Conservation (phyloP, 768 basidiomycete genomes). For the Leccinum variicolor region DNA sequence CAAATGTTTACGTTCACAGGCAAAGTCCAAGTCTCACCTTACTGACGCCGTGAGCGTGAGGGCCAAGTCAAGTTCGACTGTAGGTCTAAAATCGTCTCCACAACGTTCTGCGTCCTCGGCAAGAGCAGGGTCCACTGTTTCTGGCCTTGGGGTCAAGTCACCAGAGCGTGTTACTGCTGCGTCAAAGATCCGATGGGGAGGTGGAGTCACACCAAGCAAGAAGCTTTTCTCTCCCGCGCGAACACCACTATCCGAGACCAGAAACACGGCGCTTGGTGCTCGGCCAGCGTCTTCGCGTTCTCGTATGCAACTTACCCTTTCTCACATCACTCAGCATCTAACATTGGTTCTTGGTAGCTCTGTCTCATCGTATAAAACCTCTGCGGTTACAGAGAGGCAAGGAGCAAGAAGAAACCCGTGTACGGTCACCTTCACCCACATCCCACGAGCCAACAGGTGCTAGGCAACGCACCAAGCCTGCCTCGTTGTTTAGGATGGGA, state of each 20-base stretch:
- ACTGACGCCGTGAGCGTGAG: conserved; percentile 4
- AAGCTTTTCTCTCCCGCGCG: conserved; percentile 20
- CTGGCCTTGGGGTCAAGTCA: conserved; percentile 14
- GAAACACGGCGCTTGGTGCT: conserved; percentile 14
- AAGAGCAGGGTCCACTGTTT: conserved; percentile 7
- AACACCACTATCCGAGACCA: conserved; percentile 23
- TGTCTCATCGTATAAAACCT: conserved; percentile 12
- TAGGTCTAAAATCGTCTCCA: conserved; percentile 9
- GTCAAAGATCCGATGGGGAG: conserved; percentile 20
- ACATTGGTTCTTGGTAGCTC: conserved; percentile 9
- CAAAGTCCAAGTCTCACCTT: conserved; percentile 15
- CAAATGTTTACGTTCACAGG: conserved; percentile 4
- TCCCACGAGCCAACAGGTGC: conserved; percentile 4
- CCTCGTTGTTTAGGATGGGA: conserved; percentile 6
- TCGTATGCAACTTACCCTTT: conserved; percentile 15
- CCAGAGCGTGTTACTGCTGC: conserved; percentile 14
- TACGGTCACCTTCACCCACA: conserved; percentile 3
- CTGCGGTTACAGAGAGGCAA: conserved; percentile 9
- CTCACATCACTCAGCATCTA: background rate
- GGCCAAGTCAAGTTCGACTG: conserved; percentile 6
- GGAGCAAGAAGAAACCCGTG: conserved; percentile 6
- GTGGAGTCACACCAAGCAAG: conserved; percentile 23
- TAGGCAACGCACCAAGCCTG: conserved; percentile 15
- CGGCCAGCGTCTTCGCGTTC: conserved; percentile 12
- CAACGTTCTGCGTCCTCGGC: conserved; percentile 1